Evolutionary conservation across 1,284 basidiomycete species (phyloP).

Genomic region (Leccinum fuscescens): DNA sequence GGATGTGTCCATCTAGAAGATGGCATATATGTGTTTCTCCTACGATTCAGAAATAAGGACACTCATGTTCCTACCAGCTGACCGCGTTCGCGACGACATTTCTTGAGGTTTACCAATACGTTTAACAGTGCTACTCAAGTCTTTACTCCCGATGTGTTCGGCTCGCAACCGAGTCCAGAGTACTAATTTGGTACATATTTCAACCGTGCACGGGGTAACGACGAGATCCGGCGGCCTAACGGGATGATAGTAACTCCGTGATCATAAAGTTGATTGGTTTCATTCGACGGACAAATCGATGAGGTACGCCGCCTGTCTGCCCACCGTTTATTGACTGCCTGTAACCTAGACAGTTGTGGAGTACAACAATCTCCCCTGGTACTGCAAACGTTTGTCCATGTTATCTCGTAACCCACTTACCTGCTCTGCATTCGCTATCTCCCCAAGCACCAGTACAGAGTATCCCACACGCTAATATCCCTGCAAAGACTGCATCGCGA

Average conservation of each 20-base stretch:
- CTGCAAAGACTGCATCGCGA: not conserved
- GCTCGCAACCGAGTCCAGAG: not conserved
- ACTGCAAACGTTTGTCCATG: not conserved
- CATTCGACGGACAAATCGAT: not conserved
- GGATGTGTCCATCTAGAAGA: conserved; percentile 47
- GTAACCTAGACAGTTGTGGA: not conserved
- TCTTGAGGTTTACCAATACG: not conserved
- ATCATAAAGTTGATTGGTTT: not conserved
- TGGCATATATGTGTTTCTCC: conserved; percentile 41
- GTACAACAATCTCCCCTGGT: not conserved
- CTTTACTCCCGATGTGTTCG: not conserved
- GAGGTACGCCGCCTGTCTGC: not conserved
- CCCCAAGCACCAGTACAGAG: not conserved
- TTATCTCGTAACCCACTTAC: not conserved
- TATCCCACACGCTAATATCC: not conserved
- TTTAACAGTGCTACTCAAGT: not conserved
- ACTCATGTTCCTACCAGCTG: conserved; percentile 35
- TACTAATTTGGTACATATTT: not conserved
- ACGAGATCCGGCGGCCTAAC: not conserved
- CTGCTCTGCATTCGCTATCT: not conserved
- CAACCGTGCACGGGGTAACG: not conserved
- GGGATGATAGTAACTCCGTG: not conserved
- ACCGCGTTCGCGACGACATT: not conserved
- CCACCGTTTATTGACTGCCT: not conserved
- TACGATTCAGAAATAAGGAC: conserved; percentile 43